Conservation (phyloP, 345 rosid genomes). For the Anastatica hierochuntica region DNA sequence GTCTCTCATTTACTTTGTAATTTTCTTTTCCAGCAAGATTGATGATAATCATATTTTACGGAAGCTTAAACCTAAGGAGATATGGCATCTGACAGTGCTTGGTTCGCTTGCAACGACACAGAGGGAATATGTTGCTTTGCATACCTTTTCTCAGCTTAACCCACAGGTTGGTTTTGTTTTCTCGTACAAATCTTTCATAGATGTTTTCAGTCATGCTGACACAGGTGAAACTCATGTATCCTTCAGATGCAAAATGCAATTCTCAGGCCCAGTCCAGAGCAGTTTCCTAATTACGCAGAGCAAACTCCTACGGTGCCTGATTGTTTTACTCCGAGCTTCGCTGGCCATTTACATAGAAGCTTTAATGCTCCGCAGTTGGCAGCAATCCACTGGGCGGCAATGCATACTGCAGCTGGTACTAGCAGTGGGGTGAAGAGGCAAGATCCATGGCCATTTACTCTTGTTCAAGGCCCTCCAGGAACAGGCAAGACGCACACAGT, state of each 20-base stretch:
- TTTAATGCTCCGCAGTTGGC: slow-evolving; percentile 90
- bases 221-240: slow-evolving; percentile 13
- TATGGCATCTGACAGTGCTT: slow-evolving; percentile 87
- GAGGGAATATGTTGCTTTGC: slow-evolving; percentile 96
- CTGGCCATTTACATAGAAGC: slow-evolving; percentile 62
- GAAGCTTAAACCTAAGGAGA: slow-evolving; percentile 75
- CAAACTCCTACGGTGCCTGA: slow-evolving; percentile 90
- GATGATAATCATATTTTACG: slow-evolving; percentile 78
- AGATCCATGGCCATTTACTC: slow-evolving; percentile 99
- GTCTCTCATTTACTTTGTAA: not conserved
- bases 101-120: slow-evolving; percentile 99
- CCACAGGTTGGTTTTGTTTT: slow-evolving; percentile 51
- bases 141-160: slow-evolving; percentile 95
- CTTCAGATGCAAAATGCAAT: slow-evolving; percentile 91
- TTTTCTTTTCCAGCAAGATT: slow-evolving; percentile 45
- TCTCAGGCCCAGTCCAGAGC: slow-evolving; percentile 83
- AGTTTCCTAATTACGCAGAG: slow-evolving; percentile 86
- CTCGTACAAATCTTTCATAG: not conserved
- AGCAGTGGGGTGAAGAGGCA: slow-evolving; percentile 75
- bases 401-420: slow-evolving; percentile 98
- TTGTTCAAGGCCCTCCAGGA: slow-evolving; percentile 99
- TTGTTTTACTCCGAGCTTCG: slow-evolving; percentile 83
- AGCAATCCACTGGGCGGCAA: slow-evolving; percentile 98
- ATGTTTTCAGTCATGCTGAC: slow-evolving; percentile 13
- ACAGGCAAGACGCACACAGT: slow-evolving; percentile 99